Evolutionary conservation across 2,329 filamentous ascomycete species (phyloP).

Genomic region (Penicillium sp.): DNA sequence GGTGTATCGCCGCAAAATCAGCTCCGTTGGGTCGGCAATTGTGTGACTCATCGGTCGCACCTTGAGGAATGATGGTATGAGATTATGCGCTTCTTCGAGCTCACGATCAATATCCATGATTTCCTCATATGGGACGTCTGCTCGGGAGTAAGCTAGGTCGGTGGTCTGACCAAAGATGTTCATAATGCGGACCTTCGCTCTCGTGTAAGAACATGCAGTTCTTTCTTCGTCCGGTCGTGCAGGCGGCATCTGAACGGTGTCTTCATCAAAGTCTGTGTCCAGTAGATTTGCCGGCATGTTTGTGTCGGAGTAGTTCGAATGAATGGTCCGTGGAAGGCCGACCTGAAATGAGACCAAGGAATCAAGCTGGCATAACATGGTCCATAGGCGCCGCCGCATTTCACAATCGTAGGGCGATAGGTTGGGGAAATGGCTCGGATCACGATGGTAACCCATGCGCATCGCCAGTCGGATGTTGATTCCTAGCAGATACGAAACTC

Average conservation of each 20-base stretch:
- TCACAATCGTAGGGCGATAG: slow-evolving; percentile 58
- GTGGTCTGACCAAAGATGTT: slow-evolving; percentile 37
- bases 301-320: slow-evolving; percentile 60
- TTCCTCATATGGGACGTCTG: slow-evolving; percentile 36
- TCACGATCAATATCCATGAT: slow-evolving; percentile 36
- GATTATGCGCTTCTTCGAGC: slow-evolving; percentile 32
- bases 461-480: slow-evolving; percentile 59
- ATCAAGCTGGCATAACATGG: slow-evolving; percentile 54
- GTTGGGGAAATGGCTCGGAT: slow-evolving; percentile 53
- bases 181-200: slow-evolving; percentile 38
- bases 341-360: slow-evolving; percentile 62
- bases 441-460: slow-evolving; percentile 61
- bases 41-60: slow-evolving; percentile 34
- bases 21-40: slow-evolving; percentile 49
- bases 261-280: slow-evolving; percentile 59
- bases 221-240: slow-evolving; percentile 53
- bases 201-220: slow-evolving; percentile 45
- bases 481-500: slow-evolving; percentile 55
- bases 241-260: slow-evolving; percentile 51
- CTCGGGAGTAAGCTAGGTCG: slow-evolving; percentile 37
- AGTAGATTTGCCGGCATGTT: slow-evolving; percentile 57
- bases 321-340: slow-evolving; percentile 61
- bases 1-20: slow-evolving; percentile 53
- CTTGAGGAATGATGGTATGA: slow-evolving; percentile 22
- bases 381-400: slow-evolving; percentile 48